Conservation (phyloP, 2,329 filamentous ascomycete species). For the Cyphellophora europaea region DNA sequence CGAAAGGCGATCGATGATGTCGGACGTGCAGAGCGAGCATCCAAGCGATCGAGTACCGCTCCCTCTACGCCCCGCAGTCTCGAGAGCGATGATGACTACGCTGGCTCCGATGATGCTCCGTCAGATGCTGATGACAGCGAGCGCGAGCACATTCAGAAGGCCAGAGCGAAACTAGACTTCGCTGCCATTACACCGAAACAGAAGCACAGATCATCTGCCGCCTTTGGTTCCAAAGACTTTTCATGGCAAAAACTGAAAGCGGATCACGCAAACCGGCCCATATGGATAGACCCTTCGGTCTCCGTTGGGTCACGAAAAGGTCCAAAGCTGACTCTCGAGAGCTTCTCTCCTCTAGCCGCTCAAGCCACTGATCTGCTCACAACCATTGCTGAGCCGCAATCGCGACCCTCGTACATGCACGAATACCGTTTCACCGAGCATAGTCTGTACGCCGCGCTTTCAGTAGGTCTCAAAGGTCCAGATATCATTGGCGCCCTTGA, state of each 20-base stretch:
- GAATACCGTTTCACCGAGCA: constrained; percentile 89
- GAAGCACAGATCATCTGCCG: constrained; percentile 36
- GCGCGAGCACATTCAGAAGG: constrained; percentile 30
- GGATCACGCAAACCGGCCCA: constrained; percentile 78
- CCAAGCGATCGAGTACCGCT: constrained; percentile 39
- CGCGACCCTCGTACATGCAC: constrained; percentile 81
- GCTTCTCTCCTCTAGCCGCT: constrained; percentile 77
- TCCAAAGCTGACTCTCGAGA: constrained; percentile 76
- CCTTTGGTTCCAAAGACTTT: constrained; percentile 62
- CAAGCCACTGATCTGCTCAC: constrained; percentile 92
- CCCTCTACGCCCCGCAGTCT: constrained; percentile 32
- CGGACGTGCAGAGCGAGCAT: constrained; percentile 29
- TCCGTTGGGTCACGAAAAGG: constrained; percentile 48
- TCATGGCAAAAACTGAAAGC: constrained; percentile 74
- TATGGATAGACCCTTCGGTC: constrained; percentile 74
- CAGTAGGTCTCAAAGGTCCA: constrained; percentile 77
- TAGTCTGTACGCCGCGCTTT: constrained; percentile 90
- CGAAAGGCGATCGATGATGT: constrained; percentile 32
- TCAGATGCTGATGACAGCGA: constrained; percentile 35
- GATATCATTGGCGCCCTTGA: constrained; percentile 89
- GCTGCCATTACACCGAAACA: constrained; percentile 28
- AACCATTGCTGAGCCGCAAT: constrained; percentile 88
- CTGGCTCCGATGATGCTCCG: constrained; percentile 35
- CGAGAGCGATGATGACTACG: constrained; percentile 50
- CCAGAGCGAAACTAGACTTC: constrained; percentile 40